Evolutionary conservation across 2,329 filamentous ascomycete genomes (phyloP).

Genomic region (Penicillium fuscoglaucum): DNA sequence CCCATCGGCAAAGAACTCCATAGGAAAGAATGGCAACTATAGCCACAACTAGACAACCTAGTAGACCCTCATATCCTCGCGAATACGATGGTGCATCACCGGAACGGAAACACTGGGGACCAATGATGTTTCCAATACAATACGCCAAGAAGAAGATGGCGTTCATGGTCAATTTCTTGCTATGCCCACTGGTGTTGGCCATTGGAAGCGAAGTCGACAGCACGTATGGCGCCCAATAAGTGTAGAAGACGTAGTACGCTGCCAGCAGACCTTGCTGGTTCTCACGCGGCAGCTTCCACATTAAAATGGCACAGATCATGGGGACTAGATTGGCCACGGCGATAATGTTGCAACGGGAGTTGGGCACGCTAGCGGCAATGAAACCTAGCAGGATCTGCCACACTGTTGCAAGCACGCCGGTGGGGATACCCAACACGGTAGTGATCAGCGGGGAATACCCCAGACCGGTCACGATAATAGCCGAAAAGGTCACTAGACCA

Average conservation of each 20-base stretch:
- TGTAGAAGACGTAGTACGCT: conserved; percentile 43
- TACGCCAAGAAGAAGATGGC: conserved; percentile 30
- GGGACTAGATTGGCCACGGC: conserved; percentile 28
- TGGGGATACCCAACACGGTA: conserved; percentile 30
- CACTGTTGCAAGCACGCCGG: conserved; percentile 28
- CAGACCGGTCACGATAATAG: conserved; percentile 30
- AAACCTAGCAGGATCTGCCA: conserved; percentile 27
- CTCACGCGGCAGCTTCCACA: conserved; percentile 38
- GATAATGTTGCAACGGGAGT: conserved; percentile 28
- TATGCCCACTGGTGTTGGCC: conserved; percentile 31
- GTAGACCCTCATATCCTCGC: conserved; percentile 23
- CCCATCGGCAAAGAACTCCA: conserved; percentile 22
- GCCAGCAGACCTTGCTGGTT: conserved; percentile 38
- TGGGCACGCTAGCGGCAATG: conserved; percentile 15
- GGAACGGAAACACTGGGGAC: conserved; percentile 15
- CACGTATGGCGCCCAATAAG: conserved; percentile 38
- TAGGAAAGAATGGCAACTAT: conserved; percentile 23
- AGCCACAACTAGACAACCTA: conserved; percentile 23
- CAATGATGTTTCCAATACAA: conserved; percentile 30
- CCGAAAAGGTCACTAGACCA: conserved; percentile 31
- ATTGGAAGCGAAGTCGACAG: conserved; percentile 32
- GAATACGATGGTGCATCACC: conserved; percentile 25
- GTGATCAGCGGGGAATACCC: conserved; percentile 27
- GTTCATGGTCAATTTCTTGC: conserved; percentile 32
- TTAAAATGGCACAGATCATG: conserved; percentile 31